Percentiles rank a stretch among this genome's conserved stretches.
These are phyloP conservation scores for Alternaria consortialis DNA, from an alignment of 2,329 filamentous ascomycete genomes.

Conservation along the genomic window DNA sequence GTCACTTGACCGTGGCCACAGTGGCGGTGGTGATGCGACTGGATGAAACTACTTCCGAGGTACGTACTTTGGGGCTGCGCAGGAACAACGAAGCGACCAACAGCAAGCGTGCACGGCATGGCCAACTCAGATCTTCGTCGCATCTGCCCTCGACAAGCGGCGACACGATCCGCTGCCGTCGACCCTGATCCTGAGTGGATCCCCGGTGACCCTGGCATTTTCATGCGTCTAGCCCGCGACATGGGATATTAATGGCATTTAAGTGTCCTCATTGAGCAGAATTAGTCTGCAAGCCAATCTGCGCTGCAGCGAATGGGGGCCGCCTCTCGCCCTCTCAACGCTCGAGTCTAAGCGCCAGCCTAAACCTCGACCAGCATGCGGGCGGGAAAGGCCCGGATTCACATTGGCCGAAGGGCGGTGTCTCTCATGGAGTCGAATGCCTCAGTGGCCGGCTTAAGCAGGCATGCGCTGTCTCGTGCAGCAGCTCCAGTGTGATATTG, in stretches of 20 bases:
- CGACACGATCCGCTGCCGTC: conserved; percentile 38
- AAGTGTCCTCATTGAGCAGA: conserved; percentile 29
- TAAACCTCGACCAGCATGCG: conserved; percentile 35
- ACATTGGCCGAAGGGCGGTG: conserved; percentile 42
- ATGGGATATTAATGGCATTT: conserved; percentile 48
- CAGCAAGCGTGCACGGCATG: conserved; percentile 29
- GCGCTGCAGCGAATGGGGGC: conserved; percentile 41
- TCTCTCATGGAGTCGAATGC: conserved; percentile 31
- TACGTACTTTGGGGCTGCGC: conserved; percentile 19
- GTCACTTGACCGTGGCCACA: conserved; percentile 5
- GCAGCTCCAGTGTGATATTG: conserved; percentile 38
- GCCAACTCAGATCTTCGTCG: conserved; percentile 40
- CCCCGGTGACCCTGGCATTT: conserved; percentile 25
- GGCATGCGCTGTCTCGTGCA: conserved; percentile 47
- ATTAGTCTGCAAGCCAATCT: conserved; percentile 32
- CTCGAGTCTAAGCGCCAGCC: conserved; percentile 47
- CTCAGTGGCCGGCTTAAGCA: conserved; percentile 41
- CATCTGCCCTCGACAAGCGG: conserved; percentile 26
- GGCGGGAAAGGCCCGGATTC: conserved; percentile 36
- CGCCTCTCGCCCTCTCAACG: conserved; percentile 36
- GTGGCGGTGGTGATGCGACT: conserved; percentile 23
- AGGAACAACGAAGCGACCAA: conserved; percentile 11
- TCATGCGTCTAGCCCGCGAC: conserved; percentile 23
- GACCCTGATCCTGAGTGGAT: conserved; percentile 20
- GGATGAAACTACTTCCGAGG: conserved; percentile 13